Conservation (phyloP, 345 rosid species). For the Heritiera littoralis region DNA sequence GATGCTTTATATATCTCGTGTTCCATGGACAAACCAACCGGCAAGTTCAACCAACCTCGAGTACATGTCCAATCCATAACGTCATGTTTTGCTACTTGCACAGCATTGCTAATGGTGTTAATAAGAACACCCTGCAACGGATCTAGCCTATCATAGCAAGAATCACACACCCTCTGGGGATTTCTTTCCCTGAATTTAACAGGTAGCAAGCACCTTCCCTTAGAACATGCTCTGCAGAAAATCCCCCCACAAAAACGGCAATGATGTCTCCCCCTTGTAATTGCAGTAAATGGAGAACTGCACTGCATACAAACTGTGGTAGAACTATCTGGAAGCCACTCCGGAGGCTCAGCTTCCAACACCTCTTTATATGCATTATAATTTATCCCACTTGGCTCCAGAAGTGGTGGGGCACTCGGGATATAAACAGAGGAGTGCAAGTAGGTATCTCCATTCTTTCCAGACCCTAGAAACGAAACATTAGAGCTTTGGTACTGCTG, state of each 20-base stretch:
- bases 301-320: constrained; percentile 80
- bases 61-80: constrained; percentile 90
- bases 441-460: constrained; percentile 70
- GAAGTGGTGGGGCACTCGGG: constrained; percentile 96
- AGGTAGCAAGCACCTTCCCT: constrained; percentile 86
- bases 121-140: constrained; percentile 84
- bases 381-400: constrained; percentile 57
- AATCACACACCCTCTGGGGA: constrained; percentile 95
- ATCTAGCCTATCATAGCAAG: constrained; percentile 93
- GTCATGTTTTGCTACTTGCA: constrained; percentile 92
- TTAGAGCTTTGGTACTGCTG: constrained; percentile 55
- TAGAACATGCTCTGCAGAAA: constrained; percentile 78
- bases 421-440: constrained; percentile 87
- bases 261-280: constrained; percentile 94
- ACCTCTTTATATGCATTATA: constrained; percentile 66
- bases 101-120: constrained; percentile 83
- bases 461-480: constrained; percentile 75
- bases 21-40: constrained; percentile 91
- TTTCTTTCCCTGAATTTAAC: constrained; percentile 78
- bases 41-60: constrained; percentile 95
- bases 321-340: constrained; percentile 95
- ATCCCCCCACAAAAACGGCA: constrained; percentile 96
- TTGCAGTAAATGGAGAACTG: constrained; percentile 67
- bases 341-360: constrained; percentile 87
- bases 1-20: constrained; percentile 92